These are phyloP conservation scores for Acacia crassicarpa DNA, from an alignment of 306 rosid genomes.

Conservation along the genomic window DNA sequence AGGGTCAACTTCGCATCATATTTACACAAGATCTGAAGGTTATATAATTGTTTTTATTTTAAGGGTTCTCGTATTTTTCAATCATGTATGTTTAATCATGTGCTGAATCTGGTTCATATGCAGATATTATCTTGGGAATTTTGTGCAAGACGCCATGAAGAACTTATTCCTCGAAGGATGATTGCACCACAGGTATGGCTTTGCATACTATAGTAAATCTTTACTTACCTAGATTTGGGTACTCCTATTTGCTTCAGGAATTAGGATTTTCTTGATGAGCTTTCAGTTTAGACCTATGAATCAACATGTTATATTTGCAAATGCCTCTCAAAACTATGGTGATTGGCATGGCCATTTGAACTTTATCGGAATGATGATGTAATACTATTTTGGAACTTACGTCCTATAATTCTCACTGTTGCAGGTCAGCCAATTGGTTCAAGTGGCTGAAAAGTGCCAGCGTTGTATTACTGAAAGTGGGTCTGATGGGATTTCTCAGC, in stretches of 20 bases:
- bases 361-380: not conserved
- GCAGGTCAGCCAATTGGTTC: slow-evolving; percentile 91
- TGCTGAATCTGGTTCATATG: slow-evolving; percentile 8
- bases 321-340: not conserved
- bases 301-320: not conserved
- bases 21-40: slow-evolving; percentile 93
- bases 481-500: slow-evolving; percentile 85
- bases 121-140: slow-evolving; percentile 95
- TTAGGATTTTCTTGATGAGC: slow-evolving; percentile 9
- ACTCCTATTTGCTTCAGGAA: not conserved
- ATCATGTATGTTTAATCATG: not conserved
- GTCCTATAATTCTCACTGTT: slow-evolving; percentile 27
- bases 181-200: slow-evolving; percentile 92
- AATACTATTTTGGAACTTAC: slow-evolving; percentile 3
- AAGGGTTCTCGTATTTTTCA: slow-evolving; percentile 6
- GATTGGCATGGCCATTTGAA: not conserved
- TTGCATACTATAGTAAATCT: slow-evolving; percentile 3
- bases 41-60: not conserved
- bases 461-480: slow-evolving; percentile 87
- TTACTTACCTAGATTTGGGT: not conserved
- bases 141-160: slow-evolving; percentile 95
- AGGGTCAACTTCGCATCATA: slow-evolving; percentile 91
- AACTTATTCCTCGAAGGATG: slow-evolving; percentile 91
- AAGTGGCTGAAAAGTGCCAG: slow-evolving; percentile 92
- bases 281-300: slow-evolving; percentile 31